Conservation (phyloP, 2,329 filamentous ascomycete species). For the Aspergillus quadrilineatus region DNA sequence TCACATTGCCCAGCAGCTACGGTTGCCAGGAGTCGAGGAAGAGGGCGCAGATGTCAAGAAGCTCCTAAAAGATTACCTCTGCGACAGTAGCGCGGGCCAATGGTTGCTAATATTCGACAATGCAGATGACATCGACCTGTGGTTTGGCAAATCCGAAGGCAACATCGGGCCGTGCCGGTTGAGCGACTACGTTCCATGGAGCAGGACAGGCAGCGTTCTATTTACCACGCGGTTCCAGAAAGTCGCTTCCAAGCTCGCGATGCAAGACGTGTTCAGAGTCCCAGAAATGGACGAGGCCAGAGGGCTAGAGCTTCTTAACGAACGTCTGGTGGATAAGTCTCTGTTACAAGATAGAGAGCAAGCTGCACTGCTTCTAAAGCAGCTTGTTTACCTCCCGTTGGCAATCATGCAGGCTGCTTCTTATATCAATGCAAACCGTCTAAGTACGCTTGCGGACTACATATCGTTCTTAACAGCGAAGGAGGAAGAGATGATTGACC, state of each 20-base stretch:
- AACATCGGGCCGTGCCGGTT: too few relatives aligned
- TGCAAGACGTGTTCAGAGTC: background rate
- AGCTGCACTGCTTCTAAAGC: slow-evolving; percentile 13
- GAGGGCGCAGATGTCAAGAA: slow-evolving; percentile 6
- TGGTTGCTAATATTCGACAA: slow-evolving; percentile 28
- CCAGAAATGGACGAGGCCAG: background rate
- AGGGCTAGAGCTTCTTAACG: background rate
- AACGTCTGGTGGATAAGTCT: background rate
- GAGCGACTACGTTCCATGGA: too few relatives aligned
- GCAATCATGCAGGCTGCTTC: slow-evolving; percentile 27
- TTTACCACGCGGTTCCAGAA: slow-evolving; percentile 27
- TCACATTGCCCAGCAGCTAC: background rate
- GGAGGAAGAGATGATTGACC: background rate
- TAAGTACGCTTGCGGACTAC: background rate
- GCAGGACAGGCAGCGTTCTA: slow-evolving; percentile 15
- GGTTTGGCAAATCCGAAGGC: background rate
- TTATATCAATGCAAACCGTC: slow-evolving; percentile 20
- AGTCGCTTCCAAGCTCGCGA: slow-evolving; percentile 17
- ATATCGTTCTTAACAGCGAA: background rate
- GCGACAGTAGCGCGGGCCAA: slow-evolving; percentile 2
- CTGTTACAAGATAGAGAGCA: slow-evolving; percentile 12
- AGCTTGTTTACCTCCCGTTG: slow-evolving; percentile 25
- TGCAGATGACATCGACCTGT: slow-evolving; percentile 22
- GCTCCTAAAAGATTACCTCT: slow-evolving; percentile 12
- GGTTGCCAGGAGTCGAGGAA: background rate